Conservation (phyloP, 495 filamentous ascomycete species). For the Astrothelium subdiscretum region DNA sequence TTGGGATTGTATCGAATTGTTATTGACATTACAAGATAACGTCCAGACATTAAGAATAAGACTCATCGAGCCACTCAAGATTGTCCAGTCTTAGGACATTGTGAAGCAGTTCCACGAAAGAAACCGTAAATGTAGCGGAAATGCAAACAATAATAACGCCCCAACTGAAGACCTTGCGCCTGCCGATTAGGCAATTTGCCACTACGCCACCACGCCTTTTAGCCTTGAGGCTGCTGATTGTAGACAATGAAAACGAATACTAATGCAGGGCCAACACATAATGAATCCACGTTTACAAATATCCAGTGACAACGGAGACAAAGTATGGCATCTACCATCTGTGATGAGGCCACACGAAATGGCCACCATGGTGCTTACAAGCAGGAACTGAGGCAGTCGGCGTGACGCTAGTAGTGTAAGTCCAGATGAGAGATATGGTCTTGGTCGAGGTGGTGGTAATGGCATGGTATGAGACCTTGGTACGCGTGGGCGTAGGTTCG, state of each 20-base stretch:
- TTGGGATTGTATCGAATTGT: too few relatives aligned
- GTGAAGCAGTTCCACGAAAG: too few relatives aligned
- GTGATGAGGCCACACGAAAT: slow-evolving; percentile 5
- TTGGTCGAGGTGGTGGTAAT: slow-evolving; percentile 7
- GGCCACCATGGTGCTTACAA: slow-evolving; percentile 16
- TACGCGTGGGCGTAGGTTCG: slow-evolving; percentile 16
- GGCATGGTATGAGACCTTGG: slow-evolving; percentile 15
- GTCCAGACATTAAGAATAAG: too few relatives aligned
- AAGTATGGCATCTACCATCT: background rate
- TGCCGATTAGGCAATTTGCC: background rate
- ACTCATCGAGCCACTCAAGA: too few relatives aligned
- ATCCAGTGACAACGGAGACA: background rate
- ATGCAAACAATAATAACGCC: too few relatives aligned
- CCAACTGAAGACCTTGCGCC: too few relatives aligned
- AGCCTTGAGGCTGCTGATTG: slow-evolving; percentile 50
- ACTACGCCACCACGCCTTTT: background rate
- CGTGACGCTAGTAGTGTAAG: slow-evolving; percentile 17
- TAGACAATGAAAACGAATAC: background rate
- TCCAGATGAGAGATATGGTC: slow-evolving; percentile 18
- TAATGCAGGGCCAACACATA: slow-evolving; percentile 71
- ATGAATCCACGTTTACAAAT: slow-evolving; percentile 17
- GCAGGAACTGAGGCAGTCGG: slow-evolving; percentile 14
- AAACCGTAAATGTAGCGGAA: too few relatives aligned
- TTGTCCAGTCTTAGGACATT: too few relatives aligned
- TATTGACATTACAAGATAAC: too few relatives aligned